Evolutionary conservation across 1,139 yeast genomes (phyloP), one percentile per base, ranked within the genome.

Genomic region (Neolecta irregularis): DNA sequence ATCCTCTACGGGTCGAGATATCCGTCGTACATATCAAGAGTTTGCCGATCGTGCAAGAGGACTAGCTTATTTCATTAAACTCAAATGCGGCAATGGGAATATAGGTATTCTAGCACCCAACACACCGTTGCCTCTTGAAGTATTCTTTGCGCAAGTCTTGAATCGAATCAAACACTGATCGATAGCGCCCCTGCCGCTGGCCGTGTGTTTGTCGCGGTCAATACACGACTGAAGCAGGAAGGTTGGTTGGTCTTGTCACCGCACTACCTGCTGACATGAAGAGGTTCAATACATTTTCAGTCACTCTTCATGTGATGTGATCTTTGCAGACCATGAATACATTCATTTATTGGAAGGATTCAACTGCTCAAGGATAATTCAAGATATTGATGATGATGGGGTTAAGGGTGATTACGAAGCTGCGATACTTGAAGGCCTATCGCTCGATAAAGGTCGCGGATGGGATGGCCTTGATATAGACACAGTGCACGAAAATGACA

Each of bases 91-190:
- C 26, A 48, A 45, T 36, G 48, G 48, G 42, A 45, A 54, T 19
- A 49, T 57, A 12, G 60, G 60, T 6, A 48, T 57, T 22, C 42
- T 57, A 23, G 56, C 53, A 5, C 53, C 60, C 15, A 57, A 56
- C 44, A 57, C 61, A n/a, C 61, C 61, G 2, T 58, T 58, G 37
- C 57, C 55, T 35, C 47, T 57, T 22, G 61, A 56, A 37, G 48
- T 57, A 17, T 46, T 56, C 47, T 56, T 46, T 42, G 61, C 56
- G n/a, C n/a, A n/a, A n/a, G n/a, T n/a, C n/a, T n/a, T n/a, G n/a
- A n/a, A n/a, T n/a, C n/a, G n/a, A n/a, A n/a, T n/a, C n/a, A n/a
- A n/a, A n/a, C n/a, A n/a, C n/a, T n/a, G n/a, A n/a, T n/a, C n/a
- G n/a, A n/a, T n/a, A n/a, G n/a, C 2, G 53, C 53, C 16, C 49